Evolutionary conservation across 2,329 filamentous ascomycete species (phyloP).

Genomic region (Fusarium sulawesiense): DNA sequence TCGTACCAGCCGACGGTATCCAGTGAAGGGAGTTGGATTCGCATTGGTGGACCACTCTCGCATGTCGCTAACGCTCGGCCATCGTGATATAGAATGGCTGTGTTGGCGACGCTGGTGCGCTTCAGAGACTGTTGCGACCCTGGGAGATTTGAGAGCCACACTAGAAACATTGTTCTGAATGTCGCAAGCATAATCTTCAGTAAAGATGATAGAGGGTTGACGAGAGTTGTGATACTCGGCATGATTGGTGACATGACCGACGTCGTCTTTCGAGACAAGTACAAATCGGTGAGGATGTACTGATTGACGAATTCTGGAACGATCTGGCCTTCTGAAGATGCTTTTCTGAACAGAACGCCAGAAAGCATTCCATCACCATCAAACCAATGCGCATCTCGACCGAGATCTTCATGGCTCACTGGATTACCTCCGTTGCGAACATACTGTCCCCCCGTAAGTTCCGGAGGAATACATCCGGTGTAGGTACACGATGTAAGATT

Average conservation of each 20-base stretch:
- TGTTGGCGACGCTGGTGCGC: constrained; percentile 78
- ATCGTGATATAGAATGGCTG: constrained; percentile 73
- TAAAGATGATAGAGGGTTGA: constrained; percentile 59
- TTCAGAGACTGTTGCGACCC: constrained; percentile 65
- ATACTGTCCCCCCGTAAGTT: constrained; percentile 76
- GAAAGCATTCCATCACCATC: constrained; percentile 81
- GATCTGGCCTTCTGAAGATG: constrained; percentile 52
- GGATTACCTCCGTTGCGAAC: constrained; percentile 79
- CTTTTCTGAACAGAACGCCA: constrained; percentile 68
- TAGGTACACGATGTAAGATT: constrained; percentile 67
- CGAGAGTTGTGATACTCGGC: constrained; percentile 74
- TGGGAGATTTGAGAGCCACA: constrained; percentile 52
- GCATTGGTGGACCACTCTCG: constrained; percentile 76
- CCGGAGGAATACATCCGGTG: constrained; percentile 69
- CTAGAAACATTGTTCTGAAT: constrained; percentile 45
- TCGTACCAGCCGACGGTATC: constrained; percentile 79
- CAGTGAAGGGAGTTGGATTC: constrained; percentile 70
- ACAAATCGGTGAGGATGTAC: constrained; percentile 75
- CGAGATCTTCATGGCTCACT: constrained; percentile 68
- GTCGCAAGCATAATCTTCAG: constrained; percentile 9
- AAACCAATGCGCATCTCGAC: constrained; percentile 77
- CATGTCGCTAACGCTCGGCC: constrained; percentile 76
- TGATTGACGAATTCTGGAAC: constrained; percentile 75
- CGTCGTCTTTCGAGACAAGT: constrained; percentile 61
- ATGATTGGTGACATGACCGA: constrained; percentile 67